phyloP scores from a whole-genome alignment of 805 yeast species.

The Suhomyces tanzawaensis region DNA sequence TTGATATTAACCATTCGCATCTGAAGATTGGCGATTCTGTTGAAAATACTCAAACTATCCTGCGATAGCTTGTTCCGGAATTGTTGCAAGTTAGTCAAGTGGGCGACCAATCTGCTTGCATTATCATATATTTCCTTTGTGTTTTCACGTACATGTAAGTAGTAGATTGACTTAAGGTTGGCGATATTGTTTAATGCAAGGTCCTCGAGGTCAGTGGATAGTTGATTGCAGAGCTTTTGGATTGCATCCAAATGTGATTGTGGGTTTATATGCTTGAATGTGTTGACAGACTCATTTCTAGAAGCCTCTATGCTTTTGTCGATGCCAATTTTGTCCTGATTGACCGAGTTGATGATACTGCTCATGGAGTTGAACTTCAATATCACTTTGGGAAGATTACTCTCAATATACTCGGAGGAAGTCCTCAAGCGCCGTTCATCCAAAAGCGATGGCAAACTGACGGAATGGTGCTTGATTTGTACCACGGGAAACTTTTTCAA shows the following conservation, averaged over 20 bases:
- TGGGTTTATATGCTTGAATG: constrained; percentile 21
- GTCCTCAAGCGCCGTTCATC: constrained; percentile 24
- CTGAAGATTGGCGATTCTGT: constrained; percentile 34
- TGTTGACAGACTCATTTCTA: constrained; percentile 34
- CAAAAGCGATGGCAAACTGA: constrained; percentile 33
- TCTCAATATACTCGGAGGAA: constrained; percentile 28
- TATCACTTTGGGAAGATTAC: constrained; percentile 30
- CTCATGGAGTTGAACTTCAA: constrained; percentile 32
- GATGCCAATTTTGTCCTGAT: constrained; percentile 34
- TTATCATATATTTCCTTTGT: constrained; percentile 28
- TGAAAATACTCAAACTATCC: constrained; percentile 26
- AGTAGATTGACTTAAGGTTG: constrained; percentile 20
- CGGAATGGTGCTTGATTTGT: constrained; percentile 25
- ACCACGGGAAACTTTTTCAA: constrained; percentile 38
- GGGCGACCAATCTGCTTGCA: constrained; percentile 33
- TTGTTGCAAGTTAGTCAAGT: constrained; percentile 30
- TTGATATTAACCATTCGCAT: constrained; percentile 36
- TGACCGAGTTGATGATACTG: constrained; percentile 34
- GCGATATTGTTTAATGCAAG: constrained; percentile 7
- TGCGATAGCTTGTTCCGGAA: constrained; percentile 26
- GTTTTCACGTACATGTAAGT: constrained; percentile 16
- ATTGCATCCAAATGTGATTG: constrained; percentile 7
- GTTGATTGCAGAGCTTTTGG: constrained; percentile 7
- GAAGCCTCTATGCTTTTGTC: constrained; percentile 42
- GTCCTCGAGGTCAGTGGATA: constrained; percentile 20